phyloP scores from a whole-genome alignment of 2,329 filamentous ascomycete genomes.

The Calonectria honghensis region DNA sequence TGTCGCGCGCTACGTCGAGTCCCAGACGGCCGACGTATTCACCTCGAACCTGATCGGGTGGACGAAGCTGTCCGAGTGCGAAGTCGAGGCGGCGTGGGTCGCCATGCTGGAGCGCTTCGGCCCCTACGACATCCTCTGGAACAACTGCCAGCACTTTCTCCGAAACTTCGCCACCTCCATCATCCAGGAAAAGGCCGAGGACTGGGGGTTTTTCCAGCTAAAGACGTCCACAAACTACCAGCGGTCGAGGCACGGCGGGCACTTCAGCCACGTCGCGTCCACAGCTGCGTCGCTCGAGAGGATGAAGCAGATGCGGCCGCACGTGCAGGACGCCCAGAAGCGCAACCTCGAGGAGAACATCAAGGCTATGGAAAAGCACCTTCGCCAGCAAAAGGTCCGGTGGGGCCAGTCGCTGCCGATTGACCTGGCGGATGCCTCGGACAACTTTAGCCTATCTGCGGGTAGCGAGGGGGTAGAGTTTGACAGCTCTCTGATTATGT shows the following conservation, averaged over 20 bases:
- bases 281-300: conserved; percentile 7
- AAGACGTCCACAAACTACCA: not conserved
- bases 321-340: not conserved
- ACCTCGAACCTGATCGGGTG: conserved; percentile 14
- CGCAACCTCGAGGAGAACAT: conserved; percentile 14
- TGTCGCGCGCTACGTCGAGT: not conserved
- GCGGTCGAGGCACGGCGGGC: not conserved
- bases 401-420: conserved; percentile 7
- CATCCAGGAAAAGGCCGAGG: conserved; percentile 1
- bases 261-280: not conserved
- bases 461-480: not conserved
- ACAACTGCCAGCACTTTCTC: conserved; percentile 29
- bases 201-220: conserved; percentile 1
- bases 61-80: conserved; percentile 23
- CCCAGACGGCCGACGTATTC: not conserved
- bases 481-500: not conserved
- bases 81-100: conserved; percentile 14
- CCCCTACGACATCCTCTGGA: conserved; percentile 23
- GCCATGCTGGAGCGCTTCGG: conserved; percentile 22
- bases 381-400: not conserved
- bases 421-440: conserved; percentile 7
- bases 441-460: not conserved
- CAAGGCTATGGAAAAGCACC: not conserved
- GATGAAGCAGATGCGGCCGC: conserved; percentile 20
- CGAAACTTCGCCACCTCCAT: conserved; percentile 10